These are phyloP conservation scores for Calonectria pteridis DNA, from an alignment of 2,329 filamentous ascomycete species.

Conservation along the genomic window DNA sequence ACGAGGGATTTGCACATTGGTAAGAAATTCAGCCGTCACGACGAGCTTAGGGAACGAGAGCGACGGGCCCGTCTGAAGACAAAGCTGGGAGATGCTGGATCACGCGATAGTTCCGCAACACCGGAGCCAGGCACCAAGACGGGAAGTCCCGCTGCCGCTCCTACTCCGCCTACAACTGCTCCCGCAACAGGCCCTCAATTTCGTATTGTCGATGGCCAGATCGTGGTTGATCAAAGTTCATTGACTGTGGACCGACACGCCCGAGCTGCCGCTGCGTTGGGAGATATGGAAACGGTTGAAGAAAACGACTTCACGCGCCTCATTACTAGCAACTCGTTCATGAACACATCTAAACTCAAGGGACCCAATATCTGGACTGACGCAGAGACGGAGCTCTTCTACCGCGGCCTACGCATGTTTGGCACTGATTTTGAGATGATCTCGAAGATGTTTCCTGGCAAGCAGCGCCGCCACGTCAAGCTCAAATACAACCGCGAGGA, in stretches of 20 bases:
- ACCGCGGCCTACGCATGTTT: slow-evolving; percentile 79
- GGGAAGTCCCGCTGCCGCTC: slow-evolving; percentile 40
- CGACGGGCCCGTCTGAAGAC: slow-evolving; percentile 54
- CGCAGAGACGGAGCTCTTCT: slow-evolving; percentile 81
- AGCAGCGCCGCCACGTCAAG: slow-evolving; percentile 81
- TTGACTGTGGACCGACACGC: slow-evolving; percentile 78
- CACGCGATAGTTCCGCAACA: slow-evolving; percentile 38
- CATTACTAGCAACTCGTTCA: slow-evolving; percentile 77
- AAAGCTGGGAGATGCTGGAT: slow-evolving; percentile 46
- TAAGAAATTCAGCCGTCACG: slow-evolving; percentile 80
- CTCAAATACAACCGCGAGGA: slow-evolving; percentile 88
- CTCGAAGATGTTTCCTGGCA: slow-evolving; percentile 78
- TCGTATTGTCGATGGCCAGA: slow-evolving; percentile 77
- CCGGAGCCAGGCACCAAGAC: slow-evolving; percentile 36
- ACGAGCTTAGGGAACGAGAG: slow-evolving; percentile 78
- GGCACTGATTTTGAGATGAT: slow-evolving; percentile 89
- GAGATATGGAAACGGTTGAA: slow-evolving; percentile 73
- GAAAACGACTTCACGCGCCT: slow-evolving; percentile 83
- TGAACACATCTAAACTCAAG: slow-evolving; percentile 70
- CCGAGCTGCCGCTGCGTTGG: slow-evolving; percentile 64
- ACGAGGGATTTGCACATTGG: slow-evolving; percentile 78
- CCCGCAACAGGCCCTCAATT: slow-evolving; percentile 64
- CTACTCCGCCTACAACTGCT: slow-evolving; percentile 40
- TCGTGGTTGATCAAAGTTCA: slow-evolving; percentile 77
- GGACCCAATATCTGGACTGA: slow-evolving; percentile 77